phyloP scores from a whole-genome alignment of 192 early-diverging fungal genomes.

The Lunasporangiospora selenospora region DNA sequence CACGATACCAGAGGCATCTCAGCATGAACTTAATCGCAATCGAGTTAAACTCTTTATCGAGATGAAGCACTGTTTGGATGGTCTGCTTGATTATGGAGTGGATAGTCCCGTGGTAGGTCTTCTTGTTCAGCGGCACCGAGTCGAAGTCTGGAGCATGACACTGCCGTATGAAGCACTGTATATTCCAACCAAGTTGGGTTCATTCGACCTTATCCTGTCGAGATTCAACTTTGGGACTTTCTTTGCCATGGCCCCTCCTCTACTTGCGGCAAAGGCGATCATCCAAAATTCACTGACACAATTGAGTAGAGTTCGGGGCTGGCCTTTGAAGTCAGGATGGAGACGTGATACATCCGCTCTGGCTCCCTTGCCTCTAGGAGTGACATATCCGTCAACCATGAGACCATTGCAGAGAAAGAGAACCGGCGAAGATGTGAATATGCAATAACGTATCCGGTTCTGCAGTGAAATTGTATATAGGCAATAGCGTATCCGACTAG shows the following conservation, averaged over 20 bases:
- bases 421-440: too few species aligned
- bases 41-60: neutral
- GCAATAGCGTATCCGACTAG: too few species aligned
- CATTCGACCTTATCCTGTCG: conserved; percentile 3
- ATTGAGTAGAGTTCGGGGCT: neutral
- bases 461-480: too few species aligned
- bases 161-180: neutral
- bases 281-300: neutral
- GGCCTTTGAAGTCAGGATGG: neutral
- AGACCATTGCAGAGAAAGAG: too few species aligned
- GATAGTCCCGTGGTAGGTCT: neutral
- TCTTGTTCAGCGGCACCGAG: neutral
- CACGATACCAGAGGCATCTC: neutral
- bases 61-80: conserved; percentile 9
- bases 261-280: neutral
- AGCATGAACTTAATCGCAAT: neutral
- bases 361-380: too few species aligned
- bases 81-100: neutral
- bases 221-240: conserved; percentile 2
- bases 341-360: neutral
- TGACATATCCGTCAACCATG: too few species aligned
- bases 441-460: too few species aligned
- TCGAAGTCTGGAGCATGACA: conserved; percentile 7
- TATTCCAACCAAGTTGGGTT: conserved; percentile 2
- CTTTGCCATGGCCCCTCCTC: neutral